Conservation (phyloP, 768 basidiomycete species). For the Tylopilus cervinicoccineus region DNA sequence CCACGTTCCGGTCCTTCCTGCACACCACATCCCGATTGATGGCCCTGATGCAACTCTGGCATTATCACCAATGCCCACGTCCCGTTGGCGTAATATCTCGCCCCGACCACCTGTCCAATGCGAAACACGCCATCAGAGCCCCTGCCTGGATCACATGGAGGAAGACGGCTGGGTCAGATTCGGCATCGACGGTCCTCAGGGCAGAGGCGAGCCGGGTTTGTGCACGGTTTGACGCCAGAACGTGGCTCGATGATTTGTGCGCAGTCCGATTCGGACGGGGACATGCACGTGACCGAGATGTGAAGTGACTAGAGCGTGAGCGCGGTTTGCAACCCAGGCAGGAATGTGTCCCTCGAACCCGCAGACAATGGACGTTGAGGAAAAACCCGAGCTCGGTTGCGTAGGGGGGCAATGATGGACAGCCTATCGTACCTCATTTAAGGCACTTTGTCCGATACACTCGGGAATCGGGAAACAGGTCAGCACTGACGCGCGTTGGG, state of each 20-base stretch:
- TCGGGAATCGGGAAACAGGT: not conserved
- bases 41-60: conserved; percentile 41
- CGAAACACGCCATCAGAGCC: conserved; percentile 63
- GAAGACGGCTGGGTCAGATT: conserved; percentile 35
- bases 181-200: conserved; percentile 37
- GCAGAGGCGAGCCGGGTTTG: conserved; percentile 44
- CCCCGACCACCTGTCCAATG: conserved; percentile 55
- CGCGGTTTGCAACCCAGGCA: conserved; percentile 45
- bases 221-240: conserved; percentile 31
- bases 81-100: conserved; percentile 51
- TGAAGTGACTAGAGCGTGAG: conserved; percentile 57
- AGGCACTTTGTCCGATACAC: not conserved
- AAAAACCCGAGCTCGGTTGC: conserved; percentile 64
- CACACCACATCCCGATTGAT: not conserved
- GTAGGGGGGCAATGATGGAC: conserved; percentile 49
- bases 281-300: too few relatives aligned
- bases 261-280: too few relatives aligned
- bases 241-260: too few relatives aligned
- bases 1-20: not conserved
- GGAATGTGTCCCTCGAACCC: conserved; percentile 36
- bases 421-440: conserved; percentile 13
- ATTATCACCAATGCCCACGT: conserved; percentile 45
- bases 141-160: conserved; percentile 58
- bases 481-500: conserved; percentile 13
- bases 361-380: conserved; percentile 49